Conservation (phyloP, 2,329 filamentous ascomycete genomes). For the Paecilomyces dactylethromorphus region DNA sequence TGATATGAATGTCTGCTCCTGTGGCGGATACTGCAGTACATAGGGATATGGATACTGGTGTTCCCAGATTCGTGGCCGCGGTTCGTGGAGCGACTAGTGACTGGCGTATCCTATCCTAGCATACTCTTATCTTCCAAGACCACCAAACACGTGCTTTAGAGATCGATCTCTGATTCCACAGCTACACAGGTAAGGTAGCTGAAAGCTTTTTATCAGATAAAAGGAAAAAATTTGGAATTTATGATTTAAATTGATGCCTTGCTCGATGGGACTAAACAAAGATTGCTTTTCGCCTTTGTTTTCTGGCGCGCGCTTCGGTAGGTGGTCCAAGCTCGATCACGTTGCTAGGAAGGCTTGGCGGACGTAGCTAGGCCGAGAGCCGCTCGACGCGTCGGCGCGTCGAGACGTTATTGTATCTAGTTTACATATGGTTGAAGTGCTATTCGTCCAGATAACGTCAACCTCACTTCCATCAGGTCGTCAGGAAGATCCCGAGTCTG, state of each 20-base stretch:
- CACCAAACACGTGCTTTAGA: neutral
- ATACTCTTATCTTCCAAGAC: neutral
- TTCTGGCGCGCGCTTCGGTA: neutral
- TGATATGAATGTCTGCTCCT: neutral
- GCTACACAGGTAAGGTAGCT: neutral
- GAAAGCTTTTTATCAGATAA: neutral
- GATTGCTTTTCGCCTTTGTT: neutral
- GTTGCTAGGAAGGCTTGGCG: neutral
- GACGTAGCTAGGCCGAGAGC: no score
- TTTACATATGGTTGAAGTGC: neutral
- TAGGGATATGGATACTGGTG: neutral
- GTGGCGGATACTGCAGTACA: neutral
- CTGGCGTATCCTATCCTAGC: neutral
- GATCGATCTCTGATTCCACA: neutral
- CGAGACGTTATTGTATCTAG: neutral
- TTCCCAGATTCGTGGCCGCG: neutral
- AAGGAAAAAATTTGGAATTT: neutral
- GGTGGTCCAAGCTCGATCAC: neutral
- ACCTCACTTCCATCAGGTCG: no score
- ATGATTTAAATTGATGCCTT: neutral
- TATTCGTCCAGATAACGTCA: no score
- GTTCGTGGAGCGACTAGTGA: neutral
- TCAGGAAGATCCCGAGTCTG: neutral
- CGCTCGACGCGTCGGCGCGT: neutral
- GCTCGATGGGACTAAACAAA: neutral